Base-by-base conservation (phyloP, 345 rosid genomes). In the Dipteronia dyeriana region DNA sequence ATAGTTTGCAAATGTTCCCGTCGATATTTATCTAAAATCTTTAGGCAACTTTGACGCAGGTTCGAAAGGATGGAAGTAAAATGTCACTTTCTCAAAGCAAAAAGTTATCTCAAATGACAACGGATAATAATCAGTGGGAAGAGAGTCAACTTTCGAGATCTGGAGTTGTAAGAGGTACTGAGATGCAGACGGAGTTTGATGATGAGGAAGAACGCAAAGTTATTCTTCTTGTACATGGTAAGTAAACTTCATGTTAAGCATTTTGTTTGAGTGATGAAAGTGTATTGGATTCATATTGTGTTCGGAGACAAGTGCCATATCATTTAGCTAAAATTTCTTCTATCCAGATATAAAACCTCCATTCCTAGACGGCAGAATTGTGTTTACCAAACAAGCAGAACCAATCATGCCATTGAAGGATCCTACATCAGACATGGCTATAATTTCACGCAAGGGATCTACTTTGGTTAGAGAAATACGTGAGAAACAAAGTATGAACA, bases 341-440 rank as follows among this genome's bases (percentile, higher is more conserved):
- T 41, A 25, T 45, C 2, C 84, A 92, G 98, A 96, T 85, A 92
- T 97, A 22, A 96, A 94, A 76, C 99, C 99, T 78, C 99, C 99
- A 74, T 96, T 96, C 86, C 85, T 96, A 85, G 99, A 94, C 87
- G 99, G 98, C 57, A 92, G 99, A 88, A 90, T 92, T 57, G 99
- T 96, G 57, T 96, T 82, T 74, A 96, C 99, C 29, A 96, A 96
- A 88, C 99, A 96, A 86, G 98, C 97, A 16, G 98, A 94, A 84
- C 99, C 99, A 23, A 76, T 96, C 80, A 92, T 96, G 97, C 99
- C 99, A 20, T 75, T 96, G 77, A 96, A 96, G 84, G 99, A 96
- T 87, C 97, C 97, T 16, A 96, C 98, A 6, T 96, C 99, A 76
- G 98, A 96, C 73, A 94, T 96, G 99, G 99, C 99, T 75, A 96